Conservation (phyloP, 805 yeast genomes). For the Cyberlindnera xylosilytica region DNA sequence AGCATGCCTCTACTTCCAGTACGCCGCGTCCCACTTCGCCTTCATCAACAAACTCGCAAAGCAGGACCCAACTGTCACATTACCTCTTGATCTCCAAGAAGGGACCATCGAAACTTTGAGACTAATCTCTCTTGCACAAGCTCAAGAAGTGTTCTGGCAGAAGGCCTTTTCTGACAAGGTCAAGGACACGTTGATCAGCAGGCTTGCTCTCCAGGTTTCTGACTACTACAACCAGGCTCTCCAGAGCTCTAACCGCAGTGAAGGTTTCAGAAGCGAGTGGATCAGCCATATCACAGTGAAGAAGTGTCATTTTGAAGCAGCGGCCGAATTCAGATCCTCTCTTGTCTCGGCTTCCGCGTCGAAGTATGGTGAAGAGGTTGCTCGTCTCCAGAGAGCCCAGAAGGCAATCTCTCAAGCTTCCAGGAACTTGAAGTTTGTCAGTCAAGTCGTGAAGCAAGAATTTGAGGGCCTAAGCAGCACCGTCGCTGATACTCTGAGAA, state of each 20-base stretch:
- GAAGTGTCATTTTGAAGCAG: conserved; percentile 63
- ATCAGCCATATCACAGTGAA: conserved; percentile 57
- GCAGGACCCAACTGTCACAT: conserved; percentile 20
- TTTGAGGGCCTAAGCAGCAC: conserved; percentile 45
- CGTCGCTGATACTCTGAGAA: conserved; percentile 42
- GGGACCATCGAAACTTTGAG: conserved; percentile 51
- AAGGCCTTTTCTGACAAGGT: conserved; percentile 51
- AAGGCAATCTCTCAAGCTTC: conserved; percentile 35
- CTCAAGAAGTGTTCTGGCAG: conserved; percentile 85
- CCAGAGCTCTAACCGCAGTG: conserved; percentile 41
- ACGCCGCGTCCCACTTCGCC: conserved; percentile 73
- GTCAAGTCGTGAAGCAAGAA: conserved; percentile 47
- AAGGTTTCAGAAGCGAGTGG: conserved; percentile 62
- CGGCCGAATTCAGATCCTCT: conserved; percentile 64
- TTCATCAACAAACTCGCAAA: conserved; percentile 53
- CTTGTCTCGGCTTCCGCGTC: conserved; percentile 41
- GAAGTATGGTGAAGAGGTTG: conserved; percentile 73
- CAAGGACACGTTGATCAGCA: conserved; percentile 60
- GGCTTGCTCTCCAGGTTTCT: conserved; percentile 61
- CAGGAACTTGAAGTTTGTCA: conserved; percentile 39
- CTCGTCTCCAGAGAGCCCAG: conserved; percentile 46
- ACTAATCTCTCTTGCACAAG: conserved; percentile 68
- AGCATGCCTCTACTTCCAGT: conserved; percentile 64
- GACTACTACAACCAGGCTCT: conserved; percentile 50
- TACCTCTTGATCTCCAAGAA: conserved; percentile 45